Base-by-base conservation (phyloP, 148 eudicot species). In the Gaultheria prostrata region DNA sequence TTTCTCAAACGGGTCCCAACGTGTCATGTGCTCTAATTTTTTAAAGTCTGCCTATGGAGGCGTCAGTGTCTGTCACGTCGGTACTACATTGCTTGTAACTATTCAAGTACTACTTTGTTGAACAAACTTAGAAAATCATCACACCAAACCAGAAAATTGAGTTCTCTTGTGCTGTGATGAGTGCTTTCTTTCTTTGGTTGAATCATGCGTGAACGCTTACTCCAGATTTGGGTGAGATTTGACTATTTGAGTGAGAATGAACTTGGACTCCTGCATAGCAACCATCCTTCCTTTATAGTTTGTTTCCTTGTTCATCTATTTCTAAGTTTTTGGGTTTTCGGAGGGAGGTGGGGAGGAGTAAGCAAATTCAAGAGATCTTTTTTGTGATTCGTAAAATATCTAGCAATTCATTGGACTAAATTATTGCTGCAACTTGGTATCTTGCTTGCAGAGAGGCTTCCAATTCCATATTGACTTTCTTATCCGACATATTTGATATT, bases 401-500 rank as follows among this genome's bases (percentile, higher is more conserved):
- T 57, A 1, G 59, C 11, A 8, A 79, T 57, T 59, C 32, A 26
- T 56, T 59, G 43, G 51, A 33, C 71, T 79, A 59, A 57, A 21
- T 56, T 56, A 49, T 51, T 35, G 17, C 71, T 70, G 3, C 56
- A 32, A 81, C 85, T 72, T 65, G 24, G 13, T 24, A 50, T 45
- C 80, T 54, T 78, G 69, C 15, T 89, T 91, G 89, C 94, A 97
- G 99, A 94, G 99, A 95, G 88, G 99, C 99, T n/a, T 95, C 97
- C 82, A 95, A 90, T 88, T 97, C 99, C 77, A 95, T 97, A 87
- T 87, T 97, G 83, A 91, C 91, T 73, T 97, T 95, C 90, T 86
- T 97, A 78, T 91, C 99, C 4, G 99, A 97, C 80, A 89, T 97
- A 78, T 93, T 97, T 87, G 99, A 95, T 85, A 89, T 97, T 78